Conservation (phyloP, 108 stramenopile genomes). For the Seminavis robusta region DNA sequence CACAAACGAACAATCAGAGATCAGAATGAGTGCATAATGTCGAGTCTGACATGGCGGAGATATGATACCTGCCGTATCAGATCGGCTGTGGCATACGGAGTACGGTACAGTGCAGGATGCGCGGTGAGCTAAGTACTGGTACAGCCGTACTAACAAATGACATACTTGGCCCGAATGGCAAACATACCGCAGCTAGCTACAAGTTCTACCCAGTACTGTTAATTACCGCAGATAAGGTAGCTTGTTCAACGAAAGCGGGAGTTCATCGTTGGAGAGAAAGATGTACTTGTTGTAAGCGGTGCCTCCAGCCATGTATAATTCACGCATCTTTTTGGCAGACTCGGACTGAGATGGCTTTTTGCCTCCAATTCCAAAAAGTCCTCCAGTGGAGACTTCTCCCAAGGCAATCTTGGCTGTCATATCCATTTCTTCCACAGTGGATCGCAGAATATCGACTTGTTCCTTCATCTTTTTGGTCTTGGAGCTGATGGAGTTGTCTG, state of each 20-base stretch:
- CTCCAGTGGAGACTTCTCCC: constrained; percentile 67
- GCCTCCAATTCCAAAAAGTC: constrained; percentile 64
- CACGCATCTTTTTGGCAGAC: constrained; percentile 48
- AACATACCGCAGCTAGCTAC: too few relatives aligned
- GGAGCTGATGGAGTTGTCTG: constrained; percentile 59
- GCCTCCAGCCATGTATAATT: constrained; percentile 70
- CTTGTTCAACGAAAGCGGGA: constrained; percentile 59
- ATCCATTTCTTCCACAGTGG: constrained; percentile 51
- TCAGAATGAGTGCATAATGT: too few relatives aligned
- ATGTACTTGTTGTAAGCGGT: constrained; percentile 70
- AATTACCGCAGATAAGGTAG: constrained; percentile 50
- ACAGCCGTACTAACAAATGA: too few relatives aligned
- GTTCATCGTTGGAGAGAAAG: constrained; percentile 67
- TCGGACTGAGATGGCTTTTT: constrained; percentile 49
- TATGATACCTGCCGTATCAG: too few relatives aligned
- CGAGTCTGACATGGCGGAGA: too few relatives aligned
- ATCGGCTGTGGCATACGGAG: too few relatives aligned
- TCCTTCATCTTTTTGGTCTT: constrained; percentile 80
- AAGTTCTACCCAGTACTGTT: too few relatives aligned
- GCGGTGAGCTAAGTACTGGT: too few relatives aligned
- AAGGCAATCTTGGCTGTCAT: constrained; percentile 47
- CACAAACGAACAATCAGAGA: too few relatives aligned
- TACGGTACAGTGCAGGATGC: too few relatives aligned
- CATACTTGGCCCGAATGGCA: too few relatives aligned
- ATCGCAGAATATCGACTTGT: constrained; percentile 47